Conservation (phyloP, 306 rosid genomes). For the Sphenostylis stenocarpa region DNA sequence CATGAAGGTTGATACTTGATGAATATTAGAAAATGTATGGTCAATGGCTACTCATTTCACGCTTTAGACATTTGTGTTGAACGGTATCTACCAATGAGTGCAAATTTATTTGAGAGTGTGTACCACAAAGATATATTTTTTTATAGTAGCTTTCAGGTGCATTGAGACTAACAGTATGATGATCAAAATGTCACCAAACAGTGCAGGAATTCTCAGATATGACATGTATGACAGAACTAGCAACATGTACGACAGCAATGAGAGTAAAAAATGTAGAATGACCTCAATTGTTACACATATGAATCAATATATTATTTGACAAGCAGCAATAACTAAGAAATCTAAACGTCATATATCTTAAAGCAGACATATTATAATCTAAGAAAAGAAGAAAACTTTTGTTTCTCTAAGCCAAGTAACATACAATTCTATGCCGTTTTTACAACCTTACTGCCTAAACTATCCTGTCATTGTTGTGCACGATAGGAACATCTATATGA, state of each 20-base stretch:
- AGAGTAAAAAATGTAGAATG: slow-evolving; percentile 12
- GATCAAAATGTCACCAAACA: slow-evolving; percentile 10
- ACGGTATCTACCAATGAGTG: not conserved
- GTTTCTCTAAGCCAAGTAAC: slow-evolving; percentile 3
- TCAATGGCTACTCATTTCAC: slow-evolving; percentile 23
- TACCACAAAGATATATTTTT: not conserved
- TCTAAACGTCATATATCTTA: not conserved
- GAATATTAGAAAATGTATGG: slow-evolving; percentile 1
- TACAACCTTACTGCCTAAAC: slow-evolving; percentile 13
- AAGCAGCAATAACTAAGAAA: not conserved
- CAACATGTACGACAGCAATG: not conserved
- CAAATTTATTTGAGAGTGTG: not conserved
- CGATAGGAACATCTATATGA: not conserved
- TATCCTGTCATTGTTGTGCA: not conserved
- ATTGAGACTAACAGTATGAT: not conserved
- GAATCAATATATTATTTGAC: not conserved
- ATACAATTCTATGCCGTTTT: not conserved
- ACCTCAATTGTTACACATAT: not conserved
- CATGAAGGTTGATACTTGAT: slow-evolving; percentile 29
- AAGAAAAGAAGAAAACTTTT: not conserved
- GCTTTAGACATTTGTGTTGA: not conserved
- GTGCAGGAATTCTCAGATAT: not conserved
- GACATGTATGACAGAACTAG: too few species aligned
- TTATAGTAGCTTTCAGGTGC: slow-evolving; percentile 22
- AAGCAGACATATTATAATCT: slow-evolving; percentile 1